A percentile compares a stretch with the other conserved stretches of the same genome.
Conservation (phyloP, 2,329 filamentous ascomycete genomes). For the Ustilaginoidea virens region DNA sequence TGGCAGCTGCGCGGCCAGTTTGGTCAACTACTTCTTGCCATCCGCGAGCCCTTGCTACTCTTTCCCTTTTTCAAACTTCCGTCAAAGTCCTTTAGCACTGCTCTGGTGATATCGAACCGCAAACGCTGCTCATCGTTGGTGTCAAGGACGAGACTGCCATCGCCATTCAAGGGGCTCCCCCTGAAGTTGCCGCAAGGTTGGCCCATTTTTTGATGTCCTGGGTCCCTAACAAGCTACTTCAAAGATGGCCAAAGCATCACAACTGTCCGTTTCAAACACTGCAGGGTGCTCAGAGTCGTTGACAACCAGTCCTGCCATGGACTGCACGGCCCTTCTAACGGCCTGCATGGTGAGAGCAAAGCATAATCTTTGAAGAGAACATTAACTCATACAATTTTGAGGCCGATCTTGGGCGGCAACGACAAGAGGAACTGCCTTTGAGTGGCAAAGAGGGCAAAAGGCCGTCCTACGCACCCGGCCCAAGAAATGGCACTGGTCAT, state of each 20-base stretch:
- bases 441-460: slow-evolving; percentile 6
- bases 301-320: slow-evolving; percentile 6
- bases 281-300: too few relatives aligned
- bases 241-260: too few relatives aligned
- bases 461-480: slow-evolving; percentile 6
- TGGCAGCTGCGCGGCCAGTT: too few relatives aligned
- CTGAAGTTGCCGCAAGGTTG: slow-evolving; percentile 25
- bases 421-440: slow-evolving; percentile 10
- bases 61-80: too few relatives aligned
- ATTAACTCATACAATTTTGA: slow-evolving; percentile 1
- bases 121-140: slow-evolving; percentile 33
- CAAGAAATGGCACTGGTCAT: slow-evolving; percentile 5
- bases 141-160: slow-evolving; percentile 39
- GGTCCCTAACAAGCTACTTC: too few relatives aligned
- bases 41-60: too few relatives aligned
- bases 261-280: too few relatives aligned
- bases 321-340: background rate
- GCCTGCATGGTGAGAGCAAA: slow-evolving; percentile 4
- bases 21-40: too few relatives aligned
- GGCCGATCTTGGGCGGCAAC: slow-evolving; percentile 10
- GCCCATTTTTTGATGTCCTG: slow-evolving; percentile 33
- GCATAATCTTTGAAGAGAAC: too few relatives aligned
- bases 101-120: slow-evolving; percentile 26
- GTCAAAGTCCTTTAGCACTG: too few relatives aligned
- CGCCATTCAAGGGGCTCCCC: slow-evolving; percentile 33